Evolutionary conservation across 1,139 yeast species (phyloP), one percentile per base, ranked within the genome.

Genomic region (Yamadazyma pseudoaaseri): DNA sequence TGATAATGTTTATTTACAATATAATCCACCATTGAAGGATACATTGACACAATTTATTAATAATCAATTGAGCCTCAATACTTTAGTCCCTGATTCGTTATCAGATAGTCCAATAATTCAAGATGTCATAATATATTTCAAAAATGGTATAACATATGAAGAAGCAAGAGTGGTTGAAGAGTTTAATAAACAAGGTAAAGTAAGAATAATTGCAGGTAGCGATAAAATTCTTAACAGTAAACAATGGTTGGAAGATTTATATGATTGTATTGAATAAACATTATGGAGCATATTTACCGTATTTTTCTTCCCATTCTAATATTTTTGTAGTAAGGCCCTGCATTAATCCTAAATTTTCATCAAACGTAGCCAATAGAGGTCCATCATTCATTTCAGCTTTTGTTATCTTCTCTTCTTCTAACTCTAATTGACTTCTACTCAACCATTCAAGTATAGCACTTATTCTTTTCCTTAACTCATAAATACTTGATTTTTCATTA

Each of bases 101-200:
- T 16, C 16, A 4, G 47, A 42, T 7, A 27, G 48, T 4, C 48
- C 64, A 38, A 56, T 69, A 31, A 73, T 86, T 1, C 94, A 84
- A 52, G 95, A 89, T 49, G 70, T 92, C 6, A 72, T 92, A 10
- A 73, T 92, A 2, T 92, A 85, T 54, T 67, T 90, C 38, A 79
- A 87, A 34, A 97, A 97, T 8, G 98, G 98, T 4, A 83, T 77
- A 3, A 92, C 97, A 0, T 89, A 79, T 52, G 97, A 90, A 56
- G 99, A 92, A 55, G 86, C 95, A 0, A 73, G 96, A 37, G 61
- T 89, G 29, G 80, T 89, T 4, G 78, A 86, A 37, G 87, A 87
- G 44, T 68, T 89, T 44, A 81, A 83, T 50, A 59, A 58, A 14
- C 59, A 73, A 12, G 61, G 76, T 73, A 45, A 70, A 73, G 42